Evolutionary conservation across 805 yeast species (phyloP), one percentile per base, ranked within the genome.

Genomic region (Priceomyces haplophilus): DNA sequence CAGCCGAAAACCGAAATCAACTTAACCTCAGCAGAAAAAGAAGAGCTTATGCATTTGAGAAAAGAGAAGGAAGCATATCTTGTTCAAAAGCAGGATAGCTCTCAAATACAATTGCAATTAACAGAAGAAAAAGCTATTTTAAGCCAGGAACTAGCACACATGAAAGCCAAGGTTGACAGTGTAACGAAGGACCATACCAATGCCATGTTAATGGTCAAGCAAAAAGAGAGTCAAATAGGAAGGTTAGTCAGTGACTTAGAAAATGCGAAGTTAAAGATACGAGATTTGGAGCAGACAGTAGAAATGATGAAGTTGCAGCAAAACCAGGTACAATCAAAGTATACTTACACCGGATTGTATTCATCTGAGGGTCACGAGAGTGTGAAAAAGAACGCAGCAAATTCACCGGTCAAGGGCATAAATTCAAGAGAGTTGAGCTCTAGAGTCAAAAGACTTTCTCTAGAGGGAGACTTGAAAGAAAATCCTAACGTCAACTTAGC

Each of bases 141-240:
- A 45, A 45, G 54, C 44, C 59, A 61, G 45, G 65, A 64, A 33
- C 34, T 62, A 18, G 40, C 54, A 3, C 50, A 46, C 18, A 34
- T 57, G 16, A 50, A 65, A 52, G 40, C 51, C 35, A 45, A 67
- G 43, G 45, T 68, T 11, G 80, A 76, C 15, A 67, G 58, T 40
- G 55, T 75, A 34, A 69, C 69, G 47, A 78, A 73, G 37, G 82
- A 79, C 38, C 72, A 73, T 38, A 78, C 82, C 2, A 70, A 69
- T 32, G 70, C 75, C 37, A 65, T 66, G 34, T 65, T 83, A 51
- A 66, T 73, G 42, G 56, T 78, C 18, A 83, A 83, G 57, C 81
- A 86, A 24, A 81, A 79, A 49, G 93, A 86, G 38, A 79, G 87
- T 0, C 88, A 83, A 55, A 59, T 86, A 7, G 67, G 74, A 34